Evolutionary conservation across 2,329 filamentous ascomycete species (phyloP), one percentile per base, ranked within the genome.

Genomic region (Lizonia empirigonia): DNA sequence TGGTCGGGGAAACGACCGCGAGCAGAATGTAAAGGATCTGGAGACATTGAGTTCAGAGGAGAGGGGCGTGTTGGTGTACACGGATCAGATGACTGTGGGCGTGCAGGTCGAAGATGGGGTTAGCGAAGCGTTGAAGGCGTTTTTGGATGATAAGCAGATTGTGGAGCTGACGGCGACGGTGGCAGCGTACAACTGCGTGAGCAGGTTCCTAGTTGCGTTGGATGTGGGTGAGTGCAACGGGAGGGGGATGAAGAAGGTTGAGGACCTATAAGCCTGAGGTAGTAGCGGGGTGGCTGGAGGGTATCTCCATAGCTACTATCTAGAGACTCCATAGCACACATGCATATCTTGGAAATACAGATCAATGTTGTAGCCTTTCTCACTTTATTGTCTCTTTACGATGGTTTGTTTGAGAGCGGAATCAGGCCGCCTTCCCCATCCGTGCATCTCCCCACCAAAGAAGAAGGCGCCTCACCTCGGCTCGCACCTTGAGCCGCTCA

Each of bases 131-230:
- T 59, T 95, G 57, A 86, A 80, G 75, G 70, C 56, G 19, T 66
- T 81, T 36, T 89, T 92, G 64, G 79, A 69, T 16, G 87, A 93
- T 56, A 80, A 80, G 67, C 86, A 91, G 75, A 79, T 92, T 38
- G 88, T 94, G 22, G 91, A 94, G 77, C 80, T 94, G 62, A 92
- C 89, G 48, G 85, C 88, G 33, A 91, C 88, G 27, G 83, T 90
- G 48, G 89, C 88, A 9, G 85, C 83, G 53, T 95, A 94, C 72
- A 94, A 95, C 71, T 91, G 88, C 67, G 90, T 94, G 22, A 91
- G 88, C 71, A 80, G 90, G 47, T 93, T 94, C 66, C 73, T 94
- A 63, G 90, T 95, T 19, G 90, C 90, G 24, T 72, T 96, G 54
- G 86, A 94, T 76, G 89, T 78, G 34, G 76, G 76, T 1, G 76